Percentiles rank a stretch among this genome's conserved stretches.
phyloP scores from a whole-genome alignment of 306 rosid species.

The Ammopiptanthus mongolicus region DNA sequence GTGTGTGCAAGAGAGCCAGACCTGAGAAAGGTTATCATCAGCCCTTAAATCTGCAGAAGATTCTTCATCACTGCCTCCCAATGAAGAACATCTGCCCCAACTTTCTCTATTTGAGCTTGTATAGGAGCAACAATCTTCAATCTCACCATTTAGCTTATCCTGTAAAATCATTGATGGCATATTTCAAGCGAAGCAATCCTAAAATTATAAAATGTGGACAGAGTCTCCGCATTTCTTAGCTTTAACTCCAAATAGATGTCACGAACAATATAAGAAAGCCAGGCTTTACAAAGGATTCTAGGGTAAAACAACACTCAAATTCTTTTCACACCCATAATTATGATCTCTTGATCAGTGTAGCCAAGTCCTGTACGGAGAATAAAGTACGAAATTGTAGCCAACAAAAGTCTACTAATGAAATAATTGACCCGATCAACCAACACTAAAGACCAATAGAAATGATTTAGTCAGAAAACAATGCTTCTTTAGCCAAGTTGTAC shows the following conservation, averaged over 20 bases:
- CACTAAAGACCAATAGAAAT: not conserved
- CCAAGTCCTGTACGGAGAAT: not conserved
- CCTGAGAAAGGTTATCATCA: conserved; percentile 62
- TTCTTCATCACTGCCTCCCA: conserved; percentile 95
- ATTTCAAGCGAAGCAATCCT: conserved; percentile 22
- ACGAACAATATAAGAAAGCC: not conserved
- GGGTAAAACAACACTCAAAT: not conserved
- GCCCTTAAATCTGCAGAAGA: conserved; percentile 54
- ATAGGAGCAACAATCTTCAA: conserved; percentile 86
- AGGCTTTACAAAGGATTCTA: not conserved
- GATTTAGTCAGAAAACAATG: not conserved
- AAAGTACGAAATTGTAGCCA: not conserved
- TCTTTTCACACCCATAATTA: not conserved
- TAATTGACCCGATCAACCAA: not conserved
- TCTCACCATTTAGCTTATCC: conserved; percentile 61
- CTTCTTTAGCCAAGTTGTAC: not conserved
- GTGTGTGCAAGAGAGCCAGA: conserved; percentile 28
- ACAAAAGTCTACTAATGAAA: not conserved
- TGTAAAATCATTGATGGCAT: conserved; percentile 34
- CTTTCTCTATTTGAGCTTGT: conserved; percentile 98
- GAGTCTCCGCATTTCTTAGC: not conserved
- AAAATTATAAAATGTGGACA: not conserved
- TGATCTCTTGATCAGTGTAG: not conserved
- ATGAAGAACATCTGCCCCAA: conserved; percentile 98
- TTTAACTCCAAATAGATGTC: not conserved